phyloP scores from a whole-genome alignment of 140 eudicot genomes.

The Oenanthe javanica region DNA sequence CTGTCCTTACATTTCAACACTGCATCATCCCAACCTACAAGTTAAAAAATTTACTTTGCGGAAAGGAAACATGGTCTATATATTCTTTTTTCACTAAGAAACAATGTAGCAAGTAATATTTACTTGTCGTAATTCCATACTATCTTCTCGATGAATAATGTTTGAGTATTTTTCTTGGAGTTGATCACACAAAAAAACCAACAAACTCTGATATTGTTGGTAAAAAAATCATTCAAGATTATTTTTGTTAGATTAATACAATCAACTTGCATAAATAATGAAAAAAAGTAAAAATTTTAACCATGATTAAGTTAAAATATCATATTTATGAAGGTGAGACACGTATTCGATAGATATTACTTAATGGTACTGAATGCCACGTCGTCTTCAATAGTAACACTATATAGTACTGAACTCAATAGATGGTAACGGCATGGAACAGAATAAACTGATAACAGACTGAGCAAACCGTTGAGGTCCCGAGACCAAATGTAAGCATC shows the following conservation, averaged over 20 bases:
- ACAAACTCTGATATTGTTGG: too few relatives aligned
- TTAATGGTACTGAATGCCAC: background rate
- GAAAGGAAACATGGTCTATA: background rate
- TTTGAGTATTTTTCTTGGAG: background rate
- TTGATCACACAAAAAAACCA: too few relatives aligned
- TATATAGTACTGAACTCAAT: background rate
- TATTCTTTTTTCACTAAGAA: background rate
- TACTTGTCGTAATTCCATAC: background rate
- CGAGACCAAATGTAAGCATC: background rate
- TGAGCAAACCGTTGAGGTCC: background rate
- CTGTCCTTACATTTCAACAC: background rate
- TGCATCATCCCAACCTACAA: background rate
- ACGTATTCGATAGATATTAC: background rate
- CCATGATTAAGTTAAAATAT: background rate
- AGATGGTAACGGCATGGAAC: background rate
- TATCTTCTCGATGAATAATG: background rate
- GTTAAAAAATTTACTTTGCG: background rate
- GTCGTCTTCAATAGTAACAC: background rate
- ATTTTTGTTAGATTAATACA: background rate
- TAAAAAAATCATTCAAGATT: too few relatives aligned
- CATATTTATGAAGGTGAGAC: too few relatives aligned
- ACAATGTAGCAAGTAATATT: background rate
- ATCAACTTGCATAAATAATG: too few relatives aligned
- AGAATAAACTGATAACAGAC: background rate
- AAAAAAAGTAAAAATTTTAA: too few relatives aligned